phyloP scores from a whole-genome alignment of 805 yeast genomes.

The Zygoascus ofunaensis region DNA sequence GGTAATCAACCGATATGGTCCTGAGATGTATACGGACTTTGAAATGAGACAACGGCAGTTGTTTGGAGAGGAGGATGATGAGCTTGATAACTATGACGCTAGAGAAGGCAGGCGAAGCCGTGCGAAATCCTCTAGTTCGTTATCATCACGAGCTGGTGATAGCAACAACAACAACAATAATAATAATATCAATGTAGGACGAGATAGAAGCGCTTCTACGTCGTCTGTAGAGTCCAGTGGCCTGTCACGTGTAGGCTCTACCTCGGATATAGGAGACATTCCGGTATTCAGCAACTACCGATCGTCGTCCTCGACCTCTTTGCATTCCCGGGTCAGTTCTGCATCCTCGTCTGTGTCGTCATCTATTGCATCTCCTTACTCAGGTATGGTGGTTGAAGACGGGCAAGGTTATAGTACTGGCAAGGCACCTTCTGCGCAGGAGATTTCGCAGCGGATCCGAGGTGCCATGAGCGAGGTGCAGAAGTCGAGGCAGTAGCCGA shows the following conservation, averaged over 20 bases:
- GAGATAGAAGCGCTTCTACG: conserved; percentile 10
- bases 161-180: conserved; percentile 11
- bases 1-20: conserved; percentile 71
- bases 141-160: conserved; percentile 3
- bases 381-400: conserved; percentile 1
- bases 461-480: conserved; percentile 19
- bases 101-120: neutral
- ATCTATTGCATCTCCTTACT: neutral
- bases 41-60: conserved; percentile 6
- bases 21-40: conserved; percentile 79
- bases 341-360: conserved; percentile 2
- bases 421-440: conserved; percentile 14
- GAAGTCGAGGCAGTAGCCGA: neutral
- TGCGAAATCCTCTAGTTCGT: neutral
- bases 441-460: conserved; percentile 19
- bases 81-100: neutral
- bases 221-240: conserved; percentile 45
- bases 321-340: conserved; percentile 1
- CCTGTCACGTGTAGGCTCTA: conserved; percentile 52
- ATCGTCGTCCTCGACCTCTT: neutral
- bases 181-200: neutral
- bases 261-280: conserved; percentile 51
- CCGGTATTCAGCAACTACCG: conserved; percentile 47
- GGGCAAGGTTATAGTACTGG: conserved; percentile 8
- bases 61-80: conserved; percentile 8